These are phyloP conservation scores for Fusarium circinatum DNA, from an alignment of 2,329 filamentous ascomycete genomes.

Conservation along the genomic window DNA sequence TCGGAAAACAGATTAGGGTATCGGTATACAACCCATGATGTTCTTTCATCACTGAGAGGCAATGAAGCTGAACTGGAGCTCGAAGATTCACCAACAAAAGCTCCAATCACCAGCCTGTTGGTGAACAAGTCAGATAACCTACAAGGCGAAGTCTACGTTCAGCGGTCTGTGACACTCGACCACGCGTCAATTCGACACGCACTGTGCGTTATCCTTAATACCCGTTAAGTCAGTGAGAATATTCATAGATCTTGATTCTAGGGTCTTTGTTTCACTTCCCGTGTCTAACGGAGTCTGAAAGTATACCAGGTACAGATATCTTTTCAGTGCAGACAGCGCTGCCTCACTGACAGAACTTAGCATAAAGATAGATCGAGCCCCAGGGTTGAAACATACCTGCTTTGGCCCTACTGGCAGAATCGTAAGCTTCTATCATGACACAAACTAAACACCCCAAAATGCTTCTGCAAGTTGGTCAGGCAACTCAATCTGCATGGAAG, in stretches of 20 bases:
- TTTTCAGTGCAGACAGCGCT: not conserved
- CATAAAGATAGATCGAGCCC: not conserved
- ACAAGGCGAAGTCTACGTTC: no score
- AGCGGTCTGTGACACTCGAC: no score
- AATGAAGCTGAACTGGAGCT: not conserved
- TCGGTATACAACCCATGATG: accelerated
- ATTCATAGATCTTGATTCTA: not conserved
- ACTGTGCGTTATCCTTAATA: not conserved
- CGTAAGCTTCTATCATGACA: not conserved
- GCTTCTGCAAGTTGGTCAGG: not conserved
- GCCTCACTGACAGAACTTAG: not conserved
- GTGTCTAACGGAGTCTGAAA: not conserved
- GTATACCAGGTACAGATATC: not conserved
- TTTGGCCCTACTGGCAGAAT: accelerated
- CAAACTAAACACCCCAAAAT: not conserved
- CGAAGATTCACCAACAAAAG: not conserved
- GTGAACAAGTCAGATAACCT: no score
- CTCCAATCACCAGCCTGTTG: not conserved
- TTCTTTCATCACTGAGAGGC: not conserved
- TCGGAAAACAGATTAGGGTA: not conserved
- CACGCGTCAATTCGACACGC: not conserved
- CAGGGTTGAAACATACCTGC: accelerated
- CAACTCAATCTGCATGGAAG: not conserved
- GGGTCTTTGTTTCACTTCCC: not conserved
- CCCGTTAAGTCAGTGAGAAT: not conserved